Evolutionary conservation across 306 rosid species (phyloP), one percentile per base, ranked within the genome.

Genomic region (Inga laurina): DNA sequence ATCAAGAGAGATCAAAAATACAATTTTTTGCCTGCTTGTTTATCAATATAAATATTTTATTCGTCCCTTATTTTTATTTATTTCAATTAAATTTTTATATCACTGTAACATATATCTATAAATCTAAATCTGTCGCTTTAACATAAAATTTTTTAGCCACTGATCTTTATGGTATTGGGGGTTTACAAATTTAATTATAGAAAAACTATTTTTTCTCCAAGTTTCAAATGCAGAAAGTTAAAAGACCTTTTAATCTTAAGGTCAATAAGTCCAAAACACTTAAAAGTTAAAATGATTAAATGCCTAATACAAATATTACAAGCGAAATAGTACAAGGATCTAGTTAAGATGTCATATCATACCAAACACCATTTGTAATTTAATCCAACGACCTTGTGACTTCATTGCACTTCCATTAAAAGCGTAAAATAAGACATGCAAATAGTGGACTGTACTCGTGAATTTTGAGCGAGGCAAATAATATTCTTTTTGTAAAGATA

Each of bases 301-400:
- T 3, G 7, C 16, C 46, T 19, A 45, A 37, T 68, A 45, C 43
- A 22, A 49, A 32, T 2, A 35, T 14, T 10, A 65, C 48, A 64
- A 43, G 2, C 2, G 15, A 51, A 48, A 32, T 1, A 21, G 21
- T 18, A 18, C 5, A 34, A 46, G 30, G n/a, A 34, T 19, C 37
- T 13, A 49, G 76, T 39, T 75, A 16, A 52, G 27, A 82, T 76
- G 76, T 67, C 85, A 67, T 67, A 69, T 68, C 77, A 19, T 43
- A 76, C 72, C 59, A 68, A 41, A 57, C 8, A 56, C 68, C 35
- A 11, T 65, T 49, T 65, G 37, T 22, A 21, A 46, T 19, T n/a
- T 44, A 72, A 59, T 73, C 35, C 44, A 27, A 18, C 65, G 57
- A 15, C 8, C 37, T 39, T 45, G 21, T 57, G 62, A 56, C 72